A percentile compares a stretch with the other conserved stretches of the same genome.
Conservation (phyloP, 1,284 basidiomycete genomes). For the Omphalotus olearius region DNA sequence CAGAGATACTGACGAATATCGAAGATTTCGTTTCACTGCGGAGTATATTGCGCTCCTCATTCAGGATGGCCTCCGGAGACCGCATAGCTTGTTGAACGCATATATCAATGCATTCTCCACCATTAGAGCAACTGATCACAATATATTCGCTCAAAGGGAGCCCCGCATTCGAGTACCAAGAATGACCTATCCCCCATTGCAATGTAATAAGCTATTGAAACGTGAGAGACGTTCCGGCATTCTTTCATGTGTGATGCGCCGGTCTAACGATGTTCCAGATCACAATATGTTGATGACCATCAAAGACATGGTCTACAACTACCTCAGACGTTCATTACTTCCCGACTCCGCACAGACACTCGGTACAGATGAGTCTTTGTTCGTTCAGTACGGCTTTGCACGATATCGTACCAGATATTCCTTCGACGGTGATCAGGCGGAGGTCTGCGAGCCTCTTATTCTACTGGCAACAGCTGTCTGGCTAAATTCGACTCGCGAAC, state of each 20-base stretch:
- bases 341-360: too few species aligned
- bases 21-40: conserved; percentile 9
- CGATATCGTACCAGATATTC: neutral
- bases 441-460: conserved; percentile 5
- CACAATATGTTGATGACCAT: too few species aligned
- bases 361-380: neutral
- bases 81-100: neutral
- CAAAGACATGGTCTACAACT: too few species aligned
- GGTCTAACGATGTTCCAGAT: too few species aligned
- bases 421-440: neutral
- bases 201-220: too few species aligned
- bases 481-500: neutral
- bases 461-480: neutral
- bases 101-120: neutral
- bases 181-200: too few species aligned
- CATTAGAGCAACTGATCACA: conserved; percentile 1
- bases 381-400: neutral
- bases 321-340: too few species aligned
- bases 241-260: too few species aligned
- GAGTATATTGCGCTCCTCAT: conserved; percentile 5
- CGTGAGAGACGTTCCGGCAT: too few species aligned
- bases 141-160: too few species aligned
- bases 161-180: too few species aligned
- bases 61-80: neutral
- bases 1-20: neutral